phyloP scores from a whole-genome alignment of 139 green algal genomes.

The Tetradesmus lagerheimii region DNA sequence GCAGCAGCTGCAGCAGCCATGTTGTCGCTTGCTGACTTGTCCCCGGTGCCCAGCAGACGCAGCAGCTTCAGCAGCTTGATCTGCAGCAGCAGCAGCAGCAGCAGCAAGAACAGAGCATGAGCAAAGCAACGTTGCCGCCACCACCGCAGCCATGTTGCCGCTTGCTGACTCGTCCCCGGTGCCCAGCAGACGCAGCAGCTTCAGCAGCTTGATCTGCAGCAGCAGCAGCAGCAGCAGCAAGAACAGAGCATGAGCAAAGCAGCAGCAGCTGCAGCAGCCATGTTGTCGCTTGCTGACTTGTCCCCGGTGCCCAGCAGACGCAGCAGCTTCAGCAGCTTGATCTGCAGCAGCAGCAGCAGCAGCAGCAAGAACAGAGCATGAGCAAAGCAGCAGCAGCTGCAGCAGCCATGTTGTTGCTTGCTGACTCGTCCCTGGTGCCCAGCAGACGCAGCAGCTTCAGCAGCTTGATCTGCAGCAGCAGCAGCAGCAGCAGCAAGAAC shows the following conservation, averaged over 20 bases:
- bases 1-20: constrained; percentile 55
- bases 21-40: constrained; percentile 67
- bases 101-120: constrained; percentile 65
- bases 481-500: no score
- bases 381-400: no score
- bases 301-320: constrained; percentile 62
- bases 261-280: no score
- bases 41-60: constrained; percentile 51
- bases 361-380: no score
- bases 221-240: no score
- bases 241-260: no score
- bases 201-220: not conserved
- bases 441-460: no score
- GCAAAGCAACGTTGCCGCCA: constrained; percentile 73
- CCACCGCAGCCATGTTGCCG: constrained; percentile 47
- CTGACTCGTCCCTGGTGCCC: no score
- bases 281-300: no score
- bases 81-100: not conserved
- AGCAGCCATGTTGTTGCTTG: no score
- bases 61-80: not conserved
- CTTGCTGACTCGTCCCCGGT: constrained; percentile 56
- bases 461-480: no score
- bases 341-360: no score
- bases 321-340: not conserved
- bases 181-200: not conserved